Conservation (phyloP, 2,329 filamentous ascomycete genomes). For the Myriangium duriaei region DNA sequence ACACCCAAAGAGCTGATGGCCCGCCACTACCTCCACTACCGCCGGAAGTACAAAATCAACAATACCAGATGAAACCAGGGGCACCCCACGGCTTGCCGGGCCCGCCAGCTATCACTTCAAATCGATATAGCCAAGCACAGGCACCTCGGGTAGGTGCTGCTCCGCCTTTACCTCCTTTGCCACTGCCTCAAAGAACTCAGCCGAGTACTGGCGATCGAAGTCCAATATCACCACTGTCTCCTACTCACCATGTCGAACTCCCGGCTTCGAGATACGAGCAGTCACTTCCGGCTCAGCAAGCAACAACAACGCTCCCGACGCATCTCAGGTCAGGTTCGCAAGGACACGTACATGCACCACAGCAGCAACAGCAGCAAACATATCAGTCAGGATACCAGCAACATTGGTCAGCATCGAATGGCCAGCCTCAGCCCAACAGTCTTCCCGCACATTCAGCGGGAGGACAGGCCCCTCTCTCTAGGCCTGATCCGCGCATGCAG, state of each 20-base stretch:
- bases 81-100: no score
- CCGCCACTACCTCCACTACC: constrained; percentile 26
- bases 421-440: no score
- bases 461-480: not conserved
- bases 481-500: constrained; percentile 15
- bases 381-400: constrained; percentile 10
- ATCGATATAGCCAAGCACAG: no score
- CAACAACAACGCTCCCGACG: no score
- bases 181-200: constrained; percentile 10
- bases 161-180: constrained; percentile 16
- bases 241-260: constrained; percentile 7
- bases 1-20: constrained; percentile 13
- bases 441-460: no score
- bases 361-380: constrained; percentile 16
- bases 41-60: constrained; percentile 14
- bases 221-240: constrained; percentile 9
- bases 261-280: constrained; percentile 13
- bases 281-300: constrained; percentile 5
- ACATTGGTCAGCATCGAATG: constrained; percentile 4
- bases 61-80: no score
- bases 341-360: constrained; percentile 12
- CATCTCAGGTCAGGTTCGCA: constrained; percentile 11
- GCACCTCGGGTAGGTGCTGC: no score
- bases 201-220: constrained; percentile 1
- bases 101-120: no score